phyloP scores from a whole-genome alignment of 306 rosid species.

The Neltuma alba region DNA sequence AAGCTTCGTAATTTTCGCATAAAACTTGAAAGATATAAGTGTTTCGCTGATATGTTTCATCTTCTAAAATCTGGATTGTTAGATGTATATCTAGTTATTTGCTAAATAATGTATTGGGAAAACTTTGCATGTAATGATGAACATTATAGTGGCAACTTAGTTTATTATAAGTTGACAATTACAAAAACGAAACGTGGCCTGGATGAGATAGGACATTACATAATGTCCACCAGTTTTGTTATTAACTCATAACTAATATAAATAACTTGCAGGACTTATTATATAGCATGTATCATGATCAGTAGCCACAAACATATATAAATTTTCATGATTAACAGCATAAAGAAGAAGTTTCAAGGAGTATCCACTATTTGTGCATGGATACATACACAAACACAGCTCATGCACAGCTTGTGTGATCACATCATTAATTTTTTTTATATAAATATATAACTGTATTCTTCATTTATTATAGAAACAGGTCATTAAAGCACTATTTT shows the following conservation, averaged over 20 bases:
- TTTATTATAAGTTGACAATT: too few species aligned
- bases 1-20: too few species aligned
- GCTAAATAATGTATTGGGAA: too few species aligned
- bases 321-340: not conserved
- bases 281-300: not conserved
- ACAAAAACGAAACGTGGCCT: not conserved
- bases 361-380: not conserved
- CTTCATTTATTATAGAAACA: too few species aligned
- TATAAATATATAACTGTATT: too few species aligned
- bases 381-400: not conserved
- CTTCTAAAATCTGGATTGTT: too few species aligned
- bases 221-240: not conserved
- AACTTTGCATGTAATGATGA: too few species aligned
- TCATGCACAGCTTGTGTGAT: not conserved
- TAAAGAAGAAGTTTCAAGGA: not conserved
- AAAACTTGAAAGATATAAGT: too few species aligned
- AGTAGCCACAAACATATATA: not conserved
- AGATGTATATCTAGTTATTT: too few species aligned
- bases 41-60: too few species aligned
- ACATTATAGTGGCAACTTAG: not conserved
- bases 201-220: not conserved
- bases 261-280: not conserved
- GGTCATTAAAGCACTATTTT: too few species aligned
- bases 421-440: too few species aligned
- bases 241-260: not conserved